Evolutionary conservation across 2,329 filamentous ascomycete genomes (phyloP).

Genomic region (Penicillium freii): DNA sequence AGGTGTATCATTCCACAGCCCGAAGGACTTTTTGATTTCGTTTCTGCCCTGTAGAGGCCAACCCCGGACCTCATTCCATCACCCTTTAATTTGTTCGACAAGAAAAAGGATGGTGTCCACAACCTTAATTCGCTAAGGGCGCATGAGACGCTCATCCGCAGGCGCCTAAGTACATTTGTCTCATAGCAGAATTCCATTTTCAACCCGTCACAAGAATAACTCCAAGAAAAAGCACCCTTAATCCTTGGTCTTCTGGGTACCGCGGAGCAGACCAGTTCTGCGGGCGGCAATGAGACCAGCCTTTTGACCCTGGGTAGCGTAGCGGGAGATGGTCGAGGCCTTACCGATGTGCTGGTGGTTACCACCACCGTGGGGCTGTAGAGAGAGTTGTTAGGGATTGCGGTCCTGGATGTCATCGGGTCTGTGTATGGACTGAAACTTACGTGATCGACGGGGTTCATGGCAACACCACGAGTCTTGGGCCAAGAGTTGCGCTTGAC

Average conservation of each 20-base stretch:
- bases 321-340: slow-evolving; percentile 98
- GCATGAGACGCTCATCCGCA: slow-evolving; percentile 39
- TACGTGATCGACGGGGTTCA: slow-evolving; percentile 99
- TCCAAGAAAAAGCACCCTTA: slow-evolving; percentile 63
- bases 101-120: slow-evolving; percentile 38
- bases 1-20: slow-evolving; percentile 30
- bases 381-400: slow-evolving; percentile 23
- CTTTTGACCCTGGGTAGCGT: slow-evolving; percentile 98
- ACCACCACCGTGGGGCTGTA: slow-evolving; percentile 87
- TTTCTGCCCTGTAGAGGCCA: slow-evolving; percentile 28
- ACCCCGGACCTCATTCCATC: slow-evolving; percentile 27
- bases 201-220: slow-evolving; percentile 54
- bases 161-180: slow-evolving; percentile 45
- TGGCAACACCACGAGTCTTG: slow-evolving; percentile 99
- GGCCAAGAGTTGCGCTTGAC: slow-evolving; percentile 99
- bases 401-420: not conserved
- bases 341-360: slow-evolving; percentile 99
- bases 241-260: slow-evolving; percentile 99
- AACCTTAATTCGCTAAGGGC: slow-evolving; percentile 43
- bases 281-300: slow-evolving; percentile 99
- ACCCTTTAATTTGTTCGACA: slow-evolving; percentile 32
- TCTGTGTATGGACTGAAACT: slow-evolving; percentile 27
- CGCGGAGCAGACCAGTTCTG: slow-evolving; percentile 99
- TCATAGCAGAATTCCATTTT: slow-evolving; percentile 43
- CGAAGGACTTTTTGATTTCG: slow-evolving; percentile 26